Evolutionary conservation across 192 early-diverging fungal species (phyloP).

Genomic region (Coemansia sp.): DNA sequence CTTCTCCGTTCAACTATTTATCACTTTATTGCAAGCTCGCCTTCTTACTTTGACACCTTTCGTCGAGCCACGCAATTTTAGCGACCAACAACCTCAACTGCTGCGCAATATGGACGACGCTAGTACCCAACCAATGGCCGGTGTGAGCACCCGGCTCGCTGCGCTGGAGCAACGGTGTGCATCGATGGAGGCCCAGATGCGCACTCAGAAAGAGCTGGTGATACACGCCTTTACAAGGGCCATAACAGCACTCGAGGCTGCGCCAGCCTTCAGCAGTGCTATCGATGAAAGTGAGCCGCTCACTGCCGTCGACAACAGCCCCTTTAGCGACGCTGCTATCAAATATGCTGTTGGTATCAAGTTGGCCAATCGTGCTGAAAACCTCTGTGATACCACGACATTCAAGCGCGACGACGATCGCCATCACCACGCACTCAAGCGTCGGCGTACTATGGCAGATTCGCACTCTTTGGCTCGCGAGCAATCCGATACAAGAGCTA

Average conservation of each 20-base stretch:
- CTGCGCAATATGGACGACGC: no score
- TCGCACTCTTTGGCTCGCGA: neutral
- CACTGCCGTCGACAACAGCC: constrained; percentile 2
- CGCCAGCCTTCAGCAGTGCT: neutral
- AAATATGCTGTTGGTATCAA: neutral
- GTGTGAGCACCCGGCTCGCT: neutral
- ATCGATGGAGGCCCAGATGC: constrained; percentile 1
- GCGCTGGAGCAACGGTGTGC: constrained; percentile 1
- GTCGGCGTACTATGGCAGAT: constrained; percentile 1
- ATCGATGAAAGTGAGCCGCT: neutral
- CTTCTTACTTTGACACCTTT: no score
- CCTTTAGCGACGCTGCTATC: neutral
- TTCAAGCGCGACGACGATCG: neutral
- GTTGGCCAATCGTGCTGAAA: neutral
- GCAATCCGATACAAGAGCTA: neutral
- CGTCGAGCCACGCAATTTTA: no score
- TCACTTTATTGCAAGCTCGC: no score
- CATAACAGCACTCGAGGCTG: neutral
- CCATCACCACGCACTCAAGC: neutral
- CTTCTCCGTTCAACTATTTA: no score
- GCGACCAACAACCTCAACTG: neutral
- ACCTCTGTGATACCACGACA: neutral
- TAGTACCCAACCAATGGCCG: neutral
- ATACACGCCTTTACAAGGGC: constrained; percentile 3
- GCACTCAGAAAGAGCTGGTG: neutral